phyloP scores from a whole-genome alignment of 495 filamentous ascomycete species.

The Aspergillus panamensis region DNA sequence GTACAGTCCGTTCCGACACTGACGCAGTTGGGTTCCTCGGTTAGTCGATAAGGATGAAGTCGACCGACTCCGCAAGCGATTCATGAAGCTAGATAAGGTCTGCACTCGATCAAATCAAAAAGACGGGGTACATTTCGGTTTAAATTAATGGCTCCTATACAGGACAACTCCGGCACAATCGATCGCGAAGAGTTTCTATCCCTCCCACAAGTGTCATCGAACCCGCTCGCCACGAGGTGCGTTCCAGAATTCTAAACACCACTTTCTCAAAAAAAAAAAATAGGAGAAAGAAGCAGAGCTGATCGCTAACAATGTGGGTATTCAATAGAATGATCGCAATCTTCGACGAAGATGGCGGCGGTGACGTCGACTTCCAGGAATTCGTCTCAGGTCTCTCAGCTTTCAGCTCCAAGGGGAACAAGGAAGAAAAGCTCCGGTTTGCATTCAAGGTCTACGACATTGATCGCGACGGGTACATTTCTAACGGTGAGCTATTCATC shows the following conservation, averaged over 20 bases:
- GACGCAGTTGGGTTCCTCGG: conserved; percentile 1
- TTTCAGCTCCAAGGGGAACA: conserved; percentile 96
- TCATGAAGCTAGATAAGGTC: conserved; percentile 99
- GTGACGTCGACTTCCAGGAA: conserved; percentile 98
- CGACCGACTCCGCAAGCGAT: conserved; percentile 88
- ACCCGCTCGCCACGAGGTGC: conserved; percentile 91
- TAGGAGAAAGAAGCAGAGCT: neutral
- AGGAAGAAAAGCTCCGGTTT: conserved; percentile 96
- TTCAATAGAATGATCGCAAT: conserved; percentile 92
- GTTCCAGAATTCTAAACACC: conserved; percentile 10
- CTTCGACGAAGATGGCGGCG: conserved; percentile 98
- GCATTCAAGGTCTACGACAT: conserved; percentile 99
- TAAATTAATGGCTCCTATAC: conserved; percentile 8
- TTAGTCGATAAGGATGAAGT: conserved; percentile 96
- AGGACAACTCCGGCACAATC: conserved; percentile 98
- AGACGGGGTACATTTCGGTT: too few relatives aligned
- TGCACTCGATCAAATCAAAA: conserved; percentile 9
- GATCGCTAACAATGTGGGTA: neutral
- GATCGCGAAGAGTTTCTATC: conserved; percentile 98
- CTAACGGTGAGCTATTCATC: conserved; percentile 98
- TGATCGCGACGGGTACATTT: conserved; percentile 97
- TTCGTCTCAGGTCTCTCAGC: conserved; percentile 95
- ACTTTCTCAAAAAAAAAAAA: conserved; percentile 1
- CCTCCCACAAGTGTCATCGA: conserved; percentile 94
- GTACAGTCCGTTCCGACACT: neutral